Evolutionary conservation across 768 basidiomycete species (phyloP).

Genomic region (Mycena vulgaris): DNA sequence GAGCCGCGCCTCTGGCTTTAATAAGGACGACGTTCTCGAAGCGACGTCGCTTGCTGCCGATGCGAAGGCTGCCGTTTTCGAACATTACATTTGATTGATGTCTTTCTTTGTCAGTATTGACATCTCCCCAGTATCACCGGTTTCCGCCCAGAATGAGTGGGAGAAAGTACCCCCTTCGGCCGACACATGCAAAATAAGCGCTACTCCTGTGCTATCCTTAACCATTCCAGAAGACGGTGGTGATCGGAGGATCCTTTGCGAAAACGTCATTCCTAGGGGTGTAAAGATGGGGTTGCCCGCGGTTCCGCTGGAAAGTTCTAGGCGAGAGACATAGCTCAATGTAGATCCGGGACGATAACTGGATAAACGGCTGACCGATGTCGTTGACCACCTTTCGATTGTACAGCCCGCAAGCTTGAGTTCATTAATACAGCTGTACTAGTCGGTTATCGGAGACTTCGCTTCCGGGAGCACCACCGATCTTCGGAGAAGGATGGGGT

Average conservation of each 20-base stretch:
- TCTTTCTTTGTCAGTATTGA: constrained; percentile 21
- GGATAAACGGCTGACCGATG: not conserved
- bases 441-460: too few species aligned
- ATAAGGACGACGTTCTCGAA: constrained; percentile 28
- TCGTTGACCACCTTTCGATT: not conserved
- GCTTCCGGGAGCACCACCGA: too few species aligned
- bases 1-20: not conserved
- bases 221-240: constrained; percentile 9
- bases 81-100: constrained; percentile 28
- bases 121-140: constrained; percentile 14
- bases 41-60: constrained; percentile 30
- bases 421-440: too few species aligned
- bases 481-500: too few species aligned
- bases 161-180: constrained; percentile 4
- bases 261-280: not conserved
- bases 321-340: too few species aligned
- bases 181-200: not conserved
- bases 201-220: too few species aligned
- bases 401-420: not conserved
- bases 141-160: not conserved
- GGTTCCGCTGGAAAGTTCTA: not conserved
- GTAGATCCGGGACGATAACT: constrained; percentile 10
- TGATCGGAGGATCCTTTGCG: not conserved
- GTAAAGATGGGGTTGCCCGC: not conserved
- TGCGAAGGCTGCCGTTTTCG: constrained; percentile 26